Conservation (phyloP, 805 yeast genomes). For the Myxozyma kluyveri region DNA sequence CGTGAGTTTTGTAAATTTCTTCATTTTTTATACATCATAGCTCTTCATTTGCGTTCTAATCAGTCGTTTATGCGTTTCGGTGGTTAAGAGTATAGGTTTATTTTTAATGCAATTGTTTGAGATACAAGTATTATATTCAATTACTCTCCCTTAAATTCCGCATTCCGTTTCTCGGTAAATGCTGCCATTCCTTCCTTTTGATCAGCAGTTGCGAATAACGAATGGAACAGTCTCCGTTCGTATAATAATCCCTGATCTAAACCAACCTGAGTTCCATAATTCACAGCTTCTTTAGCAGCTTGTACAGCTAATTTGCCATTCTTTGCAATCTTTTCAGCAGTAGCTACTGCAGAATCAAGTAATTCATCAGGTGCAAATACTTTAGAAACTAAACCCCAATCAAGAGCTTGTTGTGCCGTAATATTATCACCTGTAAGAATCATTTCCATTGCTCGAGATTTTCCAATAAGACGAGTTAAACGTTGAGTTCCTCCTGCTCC, state of each 20-base stretch:
- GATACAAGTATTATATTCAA: background rate
- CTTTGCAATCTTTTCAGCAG: constrained; percentile 45
- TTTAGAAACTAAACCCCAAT: constrained; percentile 50
- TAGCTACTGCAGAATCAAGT: constrained; percentile 45
- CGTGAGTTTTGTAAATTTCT: background rate
- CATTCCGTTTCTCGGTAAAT: constrained; percentile 41
- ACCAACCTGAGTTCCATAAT: constrained; percentile 41
- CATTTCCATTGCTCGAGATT: constrained; percentile 50
- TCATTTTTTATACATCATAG: background rate
- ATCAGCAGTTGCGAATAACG: constrained; percentile 47
- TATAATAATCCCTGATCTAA: constrained; percentile 43
- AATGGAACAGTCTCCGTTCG: constrained; percentile 49
- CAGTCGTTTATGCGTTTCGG: background rate
- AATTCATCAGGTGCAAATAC: constrained; percentile 43
- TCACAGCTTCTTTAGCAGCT: constrained; percentile 49
- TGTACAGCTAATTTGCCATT: constrained; percentile 46
- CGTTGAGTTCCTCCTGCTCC: constrained; percentile 57
- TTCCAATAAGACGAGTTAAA: constrained; percentile 49
- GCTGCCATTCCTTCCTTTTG: constrained; percentile 54
- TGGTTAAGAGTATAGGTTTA: background rate
- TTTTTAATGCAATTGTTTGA: too few relatives aligned
- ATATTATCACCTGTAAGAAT: constrained; percentile 49
- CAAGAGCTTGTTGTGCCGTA: constrained; percentile 46
- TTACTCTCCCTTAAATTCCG: constrained; percentile 27
- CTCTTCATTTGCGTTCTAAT: background rate